Base-by-base conservation (phyloP, 441 rosid species). In the Erodium texanum region DNA sequence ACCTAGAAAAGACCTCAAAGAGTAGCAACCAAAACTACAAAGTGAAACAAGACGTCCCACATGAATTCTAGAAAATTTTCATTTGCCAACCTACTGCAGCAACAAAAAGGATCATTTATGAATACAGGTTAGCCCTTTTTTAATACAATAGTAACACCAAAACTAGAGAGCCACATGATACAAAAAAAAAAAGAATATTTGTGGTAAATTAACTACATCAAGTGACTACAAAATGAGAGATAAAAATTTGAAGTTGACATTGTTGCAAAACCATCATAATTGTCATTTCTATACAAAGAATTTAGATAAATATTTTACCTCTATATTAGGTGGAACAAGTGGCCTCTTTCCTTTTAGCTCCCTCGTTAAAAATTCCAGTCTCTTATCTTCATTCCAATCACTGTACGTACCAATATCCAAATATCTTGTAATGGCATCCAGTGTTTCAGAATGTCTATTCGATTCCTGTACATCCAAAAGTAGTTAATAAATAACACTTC, bases 351-450 rank as follows among this genome's bases (percentile, higher is more conserved):
- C 92, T 79, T 93, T 90, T 70, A 93, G 78, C 72, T 90, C 98
- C 80, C 81, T 85, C 0, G 89, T 83, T 68, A 93, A 79, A 77
- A 93, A 90, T 67, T 93, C 90, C 66, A 93, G 87, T 74, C 82
- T 93, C 84, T 90, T 86, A 64, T 86, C 96, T 80, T 93, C 98
- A 74, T 89, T 85, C 97, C 98, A 93, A 83, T 93, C 97, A 43
- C 91, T 93, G 71, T 86, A 93, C 7, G 87, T 79, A 73, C 96
- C 98, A 90, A 93, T 90, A 78, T 93, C 98, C 87, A 90, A 82
- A 79, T 89, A 90, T 67, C 69, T 73, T 36, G 96, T 93, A 70
- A 93, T 84, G 66, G 97, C 96, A 85, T 93, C 97, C 23, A 93
- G 76, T 7, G 98, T 73, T 78, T 93, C 98, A 67, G 89, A 84